These are phyloP conservation scores for Ogataea haglerorum DNA, from an alignment of 805 yeast species.

Conservation along the genomic window DNA sequence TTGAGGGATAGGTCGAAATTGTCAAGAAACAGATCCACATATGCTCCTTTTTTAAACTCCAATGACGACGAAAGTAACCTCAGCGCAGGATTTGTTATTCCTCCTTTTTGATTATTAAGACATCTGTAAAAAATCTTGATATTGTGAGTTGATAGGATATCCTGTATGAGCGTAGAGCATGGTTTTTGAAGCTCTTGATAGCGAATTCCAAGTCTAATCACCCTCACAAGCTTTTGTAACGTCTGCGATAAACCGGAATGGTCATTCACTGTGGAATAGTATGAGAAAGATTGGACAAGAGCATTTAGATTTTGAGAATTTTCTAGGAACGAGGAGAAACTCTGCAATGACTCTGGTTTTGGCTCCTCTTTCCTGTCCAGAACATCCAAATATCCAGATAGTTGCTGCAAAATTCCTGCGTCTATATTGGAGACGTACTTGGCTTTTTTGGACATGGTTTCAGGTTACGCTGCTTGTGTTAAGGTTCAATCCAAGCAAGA, in stretches of 20 bases:
- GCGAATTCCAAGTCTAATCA: conserved; percentile 28
- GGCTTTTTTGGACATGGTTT: conserved; percentile 8
- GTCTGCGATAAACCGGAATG: conserved; percentile 46
- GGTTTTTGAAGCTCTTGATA: conserved; percentile 18
- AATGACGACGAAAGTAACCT: conserved; percentile 52
- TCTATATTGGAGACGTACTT: conserved; percentile 24
- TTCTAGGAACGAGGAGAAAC: conserved; percentile 31
- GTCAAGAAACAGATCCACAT: conserved; percentile 56
- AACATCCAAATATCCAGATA: conserved; percentile 16
- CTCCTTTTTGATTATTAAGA: conserved; percentile 53
- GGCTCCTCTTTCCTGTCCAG: conserved; percentile 19
- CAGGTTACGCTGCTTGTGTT: neutral
- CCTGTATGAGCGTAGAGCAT: conserved; percentile 43
- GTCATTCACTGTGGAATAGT: conserved; percentile 46
- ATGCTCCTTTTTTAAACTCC: conserved; percentile 44
- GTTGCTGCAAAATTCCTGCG: conserved; percentile 12
- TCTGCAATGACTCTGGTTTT: conserved; percentile 22
- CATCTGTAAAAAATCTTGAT: conserved; percentile 66
- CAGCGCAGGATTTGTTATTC: conserved; percentile 60
- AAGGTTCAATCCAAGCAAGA: neutral
- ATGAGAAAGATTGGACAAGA: conserved; percentile 41
- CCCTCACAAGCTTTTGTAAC: conserved; percentile 40
- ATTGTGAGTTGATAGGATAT: conserved; percentile 51
- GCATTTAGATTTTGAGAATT: conserved; percentile 29
- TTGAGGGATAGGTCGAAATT: conserved; percentile 66